These are phyloP conservation scores for Boletus tomentosulus DNA, from an alignment of 768 basidiomycete species.

Conservation along the genomic window DNA sequence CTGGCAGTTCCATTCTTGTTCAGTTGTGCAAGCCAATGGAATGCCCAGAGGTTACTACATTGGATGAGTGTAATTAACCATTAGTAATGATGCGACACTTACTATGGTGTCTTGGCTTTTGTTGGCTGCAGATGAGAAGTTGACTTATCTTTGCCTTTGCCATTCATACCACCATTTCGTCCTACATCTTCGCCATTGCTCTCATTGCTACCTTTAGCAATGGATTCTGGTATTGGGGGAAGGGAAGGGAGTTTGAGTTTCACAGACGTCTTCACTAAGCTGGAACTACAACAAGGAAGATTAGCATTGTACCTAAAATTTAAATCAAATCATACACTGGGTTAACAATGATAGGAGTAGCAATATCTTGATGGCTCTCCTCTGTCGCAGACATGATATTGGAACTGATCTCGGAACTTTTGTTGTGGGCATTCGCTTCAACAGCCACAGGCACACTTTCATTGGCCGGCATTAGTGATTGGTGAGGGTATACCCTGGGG, in stretches of 20 bases:
- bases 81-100: background rate
- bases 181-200: background rate
- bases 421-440: no score
- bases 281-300: background rate
- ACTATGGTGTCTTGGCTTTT: background rate
- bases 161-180: no score
- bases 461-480: no score
- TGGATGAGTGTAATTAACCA: background rate
- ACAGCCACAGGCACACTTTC: no score
- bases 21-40: background rate
- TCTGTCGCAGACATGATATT: no score
- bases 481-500: no score
- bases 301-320: background rate
- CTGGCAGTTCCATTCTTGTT: background rate
- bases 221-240: background rate
- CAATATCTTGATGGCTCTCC: no score
- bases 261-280: background rate
- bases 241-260: background rate
- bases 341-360: background rate
- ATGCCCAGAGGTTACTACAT: background rate
- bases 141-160: background rate
- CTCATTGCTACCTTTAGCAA: background rate
- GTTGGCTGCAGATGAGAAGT: background rate
- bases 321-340: background rate
- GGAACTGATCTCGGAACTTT: no score